Percentiles rank a stretch among this genome's conserved stretches.
phyloP scores from a whole-genome alignment of 176 grass and related monocot species.

The Bonia amplexicaulis region DNA sequence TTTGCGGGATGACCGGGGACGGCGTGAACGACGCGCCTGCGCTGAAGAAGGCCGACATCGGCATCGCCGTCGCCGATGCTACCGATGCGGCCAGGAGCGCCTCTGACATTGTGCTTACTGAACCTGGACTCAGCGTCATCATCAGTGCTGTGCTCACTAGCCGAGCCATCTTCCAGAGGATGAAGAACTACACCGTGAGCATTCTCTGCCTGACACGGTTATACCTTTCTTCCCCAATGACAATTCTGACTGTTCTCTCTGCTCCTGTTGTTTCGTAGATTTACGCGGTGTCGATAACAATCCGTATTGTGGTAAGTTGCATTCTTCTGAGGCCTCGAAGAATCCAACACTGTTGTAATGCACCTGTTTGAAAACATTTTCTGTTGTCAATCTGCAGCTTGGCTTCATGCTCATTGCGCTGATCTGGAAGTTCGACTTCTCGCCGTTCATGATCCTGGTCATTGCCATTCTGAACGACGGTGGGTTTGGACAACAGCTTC shows the following conservation, averaged over 20 bases:
- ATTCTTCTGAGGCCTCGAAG: background rate
- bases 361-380: background rate
- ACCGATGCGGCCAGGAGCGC: constrained; percentile 90
- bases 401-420: constrained; percentile 94
- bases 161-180: constrained; percentile 92
- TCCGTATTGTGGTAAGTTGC: constrained; percentile 95
- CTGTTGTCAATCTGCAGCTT: constrained; percentile 41
- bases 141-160: constrained; percentile 97
- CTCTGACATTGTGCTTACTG: constrained; percentile 91
- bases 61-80: constrained; percentile 90
- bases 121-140: constrained; percentile 92
- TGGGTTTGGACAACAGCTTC: constrained; percentile 7
- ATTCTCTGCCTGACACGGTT: background rate
- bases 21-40: constrained; percentile 96
- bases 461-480: constrained; percentile 97
- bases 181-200: constrained; percentile 97
- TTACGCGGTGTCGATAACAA: constrained; percentile 93
- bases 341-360: background rate
- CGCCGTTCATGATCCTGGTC: constrained; percentile 95
- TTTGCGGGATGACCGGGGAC: constrained; percentile 97
- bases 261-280: constrained; percentile 46
- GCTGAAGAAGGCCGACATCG: constrained; percentile 94
- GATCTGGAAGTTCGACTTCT: constrained; percentile 98
- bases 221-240: background rate
- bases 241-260: constrained; percentile 11